Percentiles rank a stretch among this genome's conserved stretches.
phyloP scores from a whole-genome alignment of 352 stramenopile species.

The Phytophthora podocarpi region DNA sequence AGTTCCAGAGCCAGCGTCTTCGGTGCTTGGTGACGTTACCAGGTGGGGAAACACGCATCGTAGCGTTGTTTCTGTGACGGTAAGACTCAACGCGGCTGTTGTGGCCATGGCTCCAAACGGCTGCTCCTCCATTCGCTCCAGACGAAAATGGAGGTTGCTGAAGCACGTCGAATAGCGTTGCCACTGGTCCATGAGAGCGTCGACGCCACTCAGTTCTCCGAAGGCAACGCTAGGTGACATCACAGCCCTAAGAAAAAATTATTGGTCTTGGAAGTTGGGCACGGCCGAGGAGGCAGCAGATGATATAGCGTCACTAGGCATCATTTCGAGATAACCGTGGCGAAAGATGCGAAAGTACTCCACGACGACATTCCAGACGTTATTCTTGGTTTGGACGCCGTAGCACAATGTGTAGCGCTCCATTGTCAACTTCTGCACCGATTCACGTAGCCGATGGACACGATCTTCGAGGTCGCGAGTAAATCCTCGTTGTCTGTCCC shows the following conservation, averaged over 20 bases:
- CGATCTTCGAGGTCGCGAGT: constrained; percentile 10
- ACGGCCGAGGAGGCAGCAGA: neutral
- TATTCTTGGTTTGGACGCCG: constrained; percentile 6
- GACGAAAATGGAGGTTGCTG: constrained; percentile 28
- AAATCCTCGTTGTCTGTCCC: constrained; percentile 29
- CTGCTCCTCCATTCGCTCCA: constrained; percentile 27
- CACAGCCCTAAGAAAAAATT: constrained; percentile 26
- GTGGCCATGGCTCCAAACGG: neutral
- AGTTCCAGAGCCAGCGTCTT: neutral
- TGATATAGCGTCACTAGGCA: neutral
- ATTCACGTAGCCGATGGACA: constrained; percentile 15
- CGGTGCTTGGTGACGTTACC: neutral
- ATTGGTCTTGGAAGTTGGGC: constrained; percentile 9
- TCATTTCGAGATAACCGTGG: neutral
- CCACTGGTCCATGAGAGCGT: constrained; percentile 32
- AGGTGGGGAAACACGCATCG: constrained; percentile 20
- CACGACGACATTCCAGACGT: constrained; percentile 10
- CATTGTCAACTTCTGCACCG: constrained; percentile 15
- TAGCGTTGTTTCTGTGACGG: constrained; percentile 13
- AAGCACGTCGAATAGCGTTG: constrained; percentile 26
- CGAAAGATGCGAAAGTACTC: constrained; percentile 33
- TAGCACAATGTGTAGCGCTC: constrained; percentile 1
- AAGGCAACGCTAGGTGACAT: constrained; percentile 24
- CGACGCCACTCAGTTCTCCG: constrained; percentile 11
- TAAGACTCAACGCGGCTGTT: constrained; percentile 7